These are phyloP conservation scores for Camillea tinctor DNA, from an alignment of 2,329 filamentous ascomycete genomes.

Conservation along the genomic window DNA sequence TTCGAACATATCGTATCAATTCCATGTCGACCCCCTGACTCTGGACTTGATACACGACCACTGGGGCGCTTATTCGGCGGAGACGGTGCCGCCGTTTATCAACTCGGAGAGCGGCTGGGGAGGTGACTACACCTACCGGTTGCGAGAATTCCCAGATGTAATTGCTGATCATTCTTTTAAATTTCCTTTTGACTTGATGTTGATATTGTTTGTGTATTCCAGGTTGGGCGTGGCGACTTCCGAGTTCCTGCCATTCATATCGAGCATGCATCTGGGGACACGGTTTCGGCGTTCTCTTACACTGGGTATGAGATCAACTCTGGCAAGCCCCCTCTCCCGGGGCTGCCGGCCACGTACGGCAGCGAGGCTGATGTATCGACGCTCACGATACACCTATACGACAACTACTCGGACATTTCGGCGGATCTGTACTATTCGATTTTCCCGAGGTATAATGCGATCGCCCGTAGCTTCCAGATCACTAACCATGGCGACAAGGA, in stretches of 20 bases:
- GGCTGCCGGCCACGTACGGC: constrained; percentile 60
- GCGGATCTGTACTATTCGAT: constrained; percentile 63
- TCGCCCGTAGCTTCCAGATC: constrained; percentile 60
- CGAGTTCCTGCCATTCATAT: constrained; percentile 61
- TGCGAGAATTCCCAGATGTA: constrained; percentile 63
- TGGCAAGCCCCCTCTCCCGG: constrained; percentile 56
- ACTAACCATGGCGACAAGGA: constrained; percentile 55
- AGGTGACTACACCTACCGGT: constrained; percentile 46
- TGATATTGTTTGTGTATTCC: background rate
- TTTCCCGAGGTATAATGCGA: constrained; percentile 60
- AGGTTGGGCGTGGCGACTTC: constrained; percentile 57
- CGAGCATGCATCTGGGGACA: constrained; percentile 56
- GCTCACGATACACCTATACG: constrained; percentile 55
- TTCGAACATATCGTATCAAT: constrained; percentile 55
- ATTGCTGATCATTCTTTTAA: background rate
- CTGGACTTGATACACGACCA: constrained; percentile 60
- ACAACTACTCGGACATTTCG: constrained; percentile 56
- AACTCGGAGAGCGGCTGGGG: constrained; percentile 55
- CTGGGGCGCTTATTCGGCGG: constrained; percentile 56
- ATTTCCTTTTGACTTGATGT: background rate
- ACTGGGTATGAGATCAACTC: constrained; percentile 52
- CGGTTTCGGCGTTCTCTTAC: constrained; percentile 58
- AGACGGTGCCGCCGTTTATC: constrained; percentile 47
- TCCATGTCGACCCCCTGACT: constrained; percentile 57
- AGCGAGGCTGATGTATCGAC: constrained; percentile 55